Conservation (phyloP, 192 early-diverging fungal species). For the Backusella westeae region DNA sequence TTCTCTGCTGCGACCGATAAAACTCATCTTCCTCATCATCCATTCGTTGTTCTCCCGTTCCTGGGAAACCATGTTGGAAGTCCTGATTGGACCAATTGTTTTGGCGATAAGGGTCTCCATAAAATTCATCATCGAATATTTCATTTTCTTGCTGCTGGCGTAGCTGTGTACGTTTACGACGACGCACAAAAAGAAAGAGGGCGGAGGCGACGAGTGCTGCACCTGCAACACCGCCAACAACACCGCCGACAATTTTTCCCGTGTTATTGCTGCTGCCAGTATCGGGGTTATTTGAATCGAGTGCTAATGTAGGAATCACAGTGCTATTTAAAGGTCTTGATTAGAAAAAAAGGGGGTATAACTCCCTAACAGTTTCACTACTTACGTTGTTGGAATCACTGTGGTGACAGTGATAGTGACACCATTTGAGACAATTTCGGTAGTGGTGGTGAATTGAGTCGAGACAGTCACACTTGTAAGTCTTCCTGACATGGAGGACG, state of each 20-base stretch:
- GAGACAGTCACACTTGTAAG: not conserved
- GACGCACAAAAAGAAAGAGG: not conserved
- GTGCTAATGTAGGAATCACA: conserved; percentile 6
- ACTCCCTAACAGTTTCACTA: not conserved
- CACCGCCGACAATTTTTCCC: conserved; percentile 4
- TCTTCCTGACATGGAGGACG: not conserved
- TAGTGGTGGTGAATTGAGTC: conserved; percentile 4
- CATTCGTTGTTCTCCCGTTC: not conserved
- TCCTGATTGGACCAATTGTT: not conserved
- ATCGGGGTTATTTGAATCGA: not conserved
- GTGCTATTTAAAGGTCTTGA: not conserved
- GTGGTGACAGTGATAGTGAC: conserved; percentile 10
- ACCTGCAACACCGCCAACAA: conserved; percentile 9
- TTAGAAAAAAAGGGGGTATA: not conserved
- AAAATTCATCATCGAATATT: conserved; percentile 16
- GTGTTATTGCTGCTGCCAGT: not conserved
- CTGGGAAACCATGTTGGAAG: conserved; percentile 1
- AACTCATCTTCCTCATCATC: not conserved
- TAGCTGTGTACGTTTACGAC: not conserved
- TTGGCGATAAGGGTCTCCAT: conserved; percentile 13
- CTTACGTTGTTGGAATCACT: conserved; percentile 16
- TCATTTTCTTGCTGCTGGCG: not conserved
- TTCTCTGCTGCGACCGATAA: not conserved
- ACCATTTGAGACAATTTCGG: not conserved
- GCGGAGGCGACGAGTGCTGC: not conserved